Evolutionary conservation across 2,329 filamentous ascomycete species (phyloP), one percentile per base, ranked within the genome.

Genomic region (Colletotrichum lindemuthianum): DNA sequence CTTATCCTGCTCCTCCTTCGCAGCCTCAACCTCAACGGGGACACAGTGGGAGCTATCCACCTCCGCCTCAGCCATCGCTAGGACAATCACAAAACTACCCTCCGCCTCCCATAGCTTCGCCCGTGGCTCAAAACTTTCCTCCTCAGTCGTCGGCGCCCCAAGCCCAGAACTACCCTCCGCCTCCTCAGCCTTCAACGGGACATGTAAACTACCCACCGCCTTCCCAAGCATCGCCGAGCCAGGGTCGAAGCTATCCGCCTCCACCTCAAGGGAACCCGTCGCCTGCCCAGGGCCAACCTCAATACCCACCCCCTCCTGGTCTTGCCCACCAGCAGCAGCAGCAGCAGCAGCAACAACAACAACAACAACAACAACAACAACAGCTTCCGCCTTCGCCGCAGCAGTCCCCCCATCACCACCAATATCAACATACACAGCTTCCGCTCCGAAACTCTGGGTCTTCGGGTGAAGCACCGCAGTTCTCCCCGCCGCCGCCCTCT

Each of bases 1-100:
- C 76, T 48, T 74, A 82, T 51, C 76, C 81, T 53, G 76, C 81
- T 56, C 79, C 80, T 11, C 77, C 79, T 32, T 52, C 59, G 36
- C 68, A 65, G 45, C 59, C 47, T 9, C 71, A 66, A 55, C 59
- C 47, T 9, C 71, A 66, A 55, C 66, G 56, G 58, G 64, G 60
- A 8, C 65, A 60, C 15, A 69, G 59, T 69, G 71, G 59, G n/a
- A 67, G 63, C 68, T 75, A 78, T 55, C 70, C 76, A 53, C 70
- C 71, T 16, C 73, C 76, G 34, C 70, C 71, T 51, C 71, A 75
- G 65, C 69, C 41, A 6, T 55, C 58, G 9, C 49, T 34, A 36
- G 58, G 58, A 16, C 59, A 63, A 44, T 9, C 52, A 13, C 63
- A 63, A 32, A 66, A 37, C 34, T 63, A 76, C 6, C 71, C 72